Evolutionary conservation across 139 green algal species (phyloP), one percentile per base, ranked within the genome.

Genomic region (Yamagishiella unicocca): DNA sequence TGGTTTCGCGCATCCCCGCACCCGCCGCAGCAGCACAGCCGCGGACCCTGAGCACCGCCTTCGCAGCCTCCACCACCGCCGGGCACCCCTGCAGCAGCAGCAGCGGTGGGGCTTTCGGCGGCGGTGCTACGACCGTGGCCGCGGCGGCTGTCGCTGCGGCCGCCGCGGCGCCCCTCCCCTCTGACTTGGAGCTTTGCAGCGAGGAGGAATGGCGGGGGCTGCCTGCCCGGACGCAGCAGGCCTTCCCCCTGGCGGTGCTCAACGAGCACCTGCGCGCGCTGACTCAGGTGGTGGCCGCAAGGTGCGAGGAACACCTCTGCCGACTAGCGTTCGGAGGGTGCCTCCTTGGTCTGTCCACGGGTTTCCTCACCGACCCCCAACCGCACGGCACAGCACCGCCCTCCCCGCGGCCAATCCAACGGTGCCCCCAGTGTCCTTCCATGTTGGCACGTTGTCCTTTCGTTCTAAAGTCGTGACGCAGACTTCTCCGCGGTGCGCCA

Each of bases 201-300:
- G 82, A 74, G 25, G 82, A 80, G 50, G 82, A 87, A 6, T 87
- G 67, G 67, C 67, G 46, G 2, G 14, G 5, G 9, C 67, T 87
- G 53, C 82, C 82, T 1, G 25, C 46, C 7, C 45, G 43, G 33
- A 58, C 54, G 67, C 82, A 87, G 67, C 37, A 37, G 27, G 46
- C 82, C 17, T 72, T 81, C 31, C 66, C 46, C 17, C 82, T 80
- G 67, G 35, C 54, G 24, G 29, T n/a, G 31, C 46, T 87, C 35
- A 81, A 87, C 38, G 31, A 45, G 2, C 37, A 72, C 67, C 33
- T 87, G 35, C 29, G 40, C 7, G 9, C 22, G 67, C 25, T 87
- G 46, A 37, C 82, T 10, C 40, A 75, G 74, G 50, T 68, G 50
- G 22, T 77, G 21, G 64, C 42, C 1, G 21, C 22, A 42, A 53